Percentiles rank a stretch among this genome's conserved stretches.
phyloP scores from a whole-genome alignment of 2,329 filamentous ascomycete genomes.

The Ceratocystis harringtonii region DNA sequence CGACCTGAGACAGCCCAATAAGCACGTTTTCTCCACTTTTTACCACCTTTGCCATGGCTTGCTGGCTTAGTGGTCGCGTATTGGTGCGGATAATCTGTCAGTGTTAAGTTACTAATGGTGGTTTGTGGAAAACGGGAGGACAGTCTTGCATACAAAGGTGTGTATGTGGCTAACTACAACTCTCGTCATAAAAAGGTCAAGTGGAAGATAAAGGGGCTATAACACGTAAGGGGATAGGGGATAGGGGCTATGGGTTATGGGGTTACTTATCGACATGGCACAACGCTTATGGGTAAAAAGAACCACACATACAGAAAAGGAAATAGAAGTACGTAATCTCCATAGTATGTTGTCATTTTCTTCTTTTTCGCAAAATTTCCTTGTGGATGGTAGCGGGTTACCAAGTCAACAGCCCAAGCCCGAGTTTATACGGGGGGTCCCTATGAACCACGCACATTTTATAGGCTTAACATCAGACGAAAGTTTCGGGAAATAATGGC shows the following conservation, averaged over 20 bases:
- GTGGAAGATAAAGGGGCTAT: background rate
- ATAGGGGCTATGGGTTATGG: background rate
- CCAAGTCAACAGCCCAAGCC: no score
- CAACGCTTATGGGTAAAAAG: no score
- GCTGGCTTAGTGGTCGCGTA: background rate
- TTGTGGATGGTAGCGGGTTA: no score
- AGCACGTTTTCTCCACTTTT: constrained; percentile 2
- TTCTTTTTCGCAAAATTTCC: no score
- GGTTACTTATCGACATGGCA: background rate
- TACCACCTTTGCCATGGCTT: background rate
- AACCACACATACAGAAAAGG: no score
- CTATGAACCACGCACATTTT: background rate
- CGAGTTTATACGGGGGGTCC: no score
- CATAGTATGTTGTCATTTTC: no score
- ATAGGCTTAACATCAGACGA: background rate
- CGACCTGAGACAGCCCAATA: constrained; percentile 2
- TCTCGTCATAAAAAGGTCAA: background rate
- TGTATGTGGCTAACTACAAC: background rate
- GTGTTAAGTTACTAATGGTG: background rate
- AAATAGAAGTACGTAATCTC: no score
- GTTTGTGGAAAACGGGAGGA: background rate
- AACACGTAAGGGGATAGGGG: no score
- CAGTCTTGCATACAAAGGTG: background rate
- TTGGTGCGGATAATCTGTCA: background rate
- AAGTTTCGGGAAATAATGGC: constrained; percentile 1